Evolutionary conservation across 306 rosid species (phyloP), one percentile per base, ranked within the genome.

Genomic region (Lathyrus tuberosus): DNA sequence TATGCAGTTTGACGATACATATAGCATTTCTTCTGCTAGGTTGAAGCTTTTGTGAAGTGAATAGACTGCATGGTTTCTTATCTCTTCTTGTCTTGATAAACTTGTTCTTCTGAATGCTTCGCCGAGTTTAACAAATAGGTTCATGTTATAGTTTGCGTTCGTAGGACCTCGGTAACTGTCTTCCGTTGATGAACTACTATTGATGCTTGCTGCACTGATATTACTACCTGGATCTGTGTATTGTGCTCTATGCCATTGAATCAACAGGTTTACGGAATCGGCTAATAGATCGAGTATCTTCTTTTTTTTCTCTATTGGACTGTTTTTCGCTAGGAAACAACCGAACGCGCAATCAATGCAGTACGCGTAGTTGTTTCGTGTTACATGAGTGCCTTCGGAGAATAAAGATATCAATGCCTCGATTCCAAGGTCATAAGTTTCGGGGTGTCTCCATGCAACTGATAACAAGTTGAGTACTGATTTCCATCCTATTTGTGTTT

Each of bases 11-110:
- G 80, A 31, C 26, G 99, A 79, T 4, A 76, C 57, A 69, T 78
- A 82, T 30, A 84, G 84, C 26, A 91, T 64, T n/a, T 88, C 92
- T 51, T 88, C 95, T 24, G 97, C 97, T 9, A 86, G 66, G 8
- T 64, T 16, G 75, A 94, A 94, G 59, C 92, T 80, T 42, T 63
- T 88, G 17, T 76, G 83, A 69, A 94, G 91, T 31, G 96, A 82
- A 33, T 54, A 4, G 65, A 94, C 79, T n/a, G 99, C 96, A 51
- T 84, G 86, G 75, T 94, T 91, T 77, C 99, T 77, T 57, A 94
- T 83, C 82, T 94, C 97, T 80, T 94, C 99, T 14, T 91, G 82
- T 62, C 96, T 74, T 3, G 92, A 85, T 41, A 94, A 80, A 82
- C 96, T 88, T 42, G 84, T 86, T 71, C 88, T 91, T 62, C 86